Evolutionary conservation across 78 protist species (phyloP).

Genomic region (Polysphondylium violaceum): DNA sequence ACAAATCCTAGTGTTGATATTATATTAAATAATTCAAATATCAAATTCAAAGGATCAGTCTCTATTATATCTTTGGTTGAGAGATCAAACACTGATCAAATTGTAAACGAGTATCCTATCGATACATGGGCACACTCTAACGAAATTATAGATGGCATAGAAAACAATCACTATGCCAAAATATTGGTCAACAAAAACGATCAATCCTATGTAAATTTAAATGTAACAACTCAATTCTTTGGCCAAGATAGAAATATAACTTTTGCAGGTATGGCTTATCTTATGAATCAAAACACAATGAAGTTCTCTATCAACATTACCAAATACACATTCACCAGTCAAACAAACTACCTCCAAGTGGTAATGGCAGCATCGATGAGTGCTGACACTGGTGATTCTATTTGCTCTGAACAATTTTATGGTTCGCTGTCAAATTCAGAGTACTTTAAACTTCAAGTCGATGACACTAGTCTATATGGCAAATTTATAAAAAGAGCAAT

Average conservation of each 20-base stretch:
- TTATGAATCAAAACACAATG: background rate
- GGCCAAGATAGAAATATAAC: background rate
- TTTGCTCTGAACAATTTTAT: constrained; percentile 8
- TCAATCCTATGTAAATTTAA: background rate
- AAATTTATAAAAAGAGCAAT: constrained; percentile 20
- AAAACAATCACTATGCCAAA: too few relatives aligned
- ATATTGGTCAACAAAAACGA: background rate
- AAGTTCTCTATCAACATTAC: constrained; percentile 22
- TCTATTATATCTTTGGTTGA: background rate
- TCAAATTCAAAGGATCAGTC: constrained; percentile 11
- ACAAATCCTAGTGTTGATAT: too few relatives aligned
- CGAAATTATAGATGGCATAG: too few relatives aligned
- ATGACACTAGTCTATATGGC: constrained; percentile 3
- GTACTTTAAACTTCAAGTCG: constrained; percentile 18
- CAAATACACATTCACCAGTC: background rate
- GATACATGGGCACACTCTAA: background rate
- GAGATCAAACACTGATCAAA: background rate
- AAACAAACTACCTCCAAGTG: constrained; percentile 1
- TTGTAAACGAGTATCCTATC: background rate
- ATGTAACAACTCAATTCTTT: background rate
- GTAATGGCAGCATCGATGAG: background rate
- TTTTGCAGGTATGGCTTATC: background rate
- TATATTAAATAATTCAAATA: too few relatives aligned
- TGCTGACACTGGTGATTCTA: background rate
- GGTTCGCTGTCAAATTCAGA: background rate